A percentile compares a stretch with the other conserved stretches of the same genome.
phyloP scores from a whole-genome alignment of 1,284 basidiomycete species.

The Marasmius fiardii region DNA sequence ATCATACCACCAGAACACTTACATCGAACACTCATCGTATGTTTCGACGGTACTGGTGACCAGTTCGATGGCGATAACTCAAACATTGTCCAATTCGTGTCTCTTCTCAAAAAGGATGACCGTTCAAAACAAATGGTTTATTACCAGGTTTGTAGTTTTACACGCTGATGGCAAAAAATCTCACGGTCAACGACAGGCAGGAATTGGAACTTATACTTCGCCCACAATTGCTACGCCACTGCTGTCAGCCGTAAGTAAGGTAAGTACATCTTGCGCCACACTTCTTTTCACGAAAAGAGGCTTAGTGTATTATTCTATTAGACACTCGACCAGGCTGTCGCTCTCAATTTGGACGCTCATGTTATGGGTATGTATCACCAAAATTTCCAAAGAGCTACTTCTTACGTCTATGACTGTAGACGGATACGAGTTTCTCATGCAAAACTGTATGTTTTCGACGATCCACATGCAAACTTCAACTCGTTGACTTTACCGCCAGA shows the following conservation, averaged over 20 bases:
- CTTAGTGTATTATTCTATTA: conserved; percentile 14
- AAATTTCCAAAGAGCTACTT: neutral
- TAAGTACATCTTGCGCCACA: neutral
- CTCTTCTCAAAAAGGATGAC: conserved; percentile 51
- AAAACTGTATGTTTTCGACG: conserved; percentile 43
- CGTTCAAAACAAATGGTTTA: conserved; percentile 51
- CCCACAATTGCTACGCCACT: conserved; percentile 35
- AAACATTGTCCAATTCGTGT: conserved; percentile 46
- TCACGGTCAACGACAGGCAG: conserved; percentile 29
- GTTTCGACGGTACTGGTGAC: conserved; percentile 27
- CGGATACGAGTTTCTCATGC: conserved; percentile 64
- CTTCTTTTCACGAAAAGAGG: neutral
- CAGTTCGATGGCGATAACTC: conserved; percentile 34
- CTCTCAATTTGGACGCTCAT: conserved; percentile 51
- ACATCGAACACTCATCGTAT: conserved; percentile 23
- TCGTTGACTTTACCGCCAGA: conserved; percentile 19
- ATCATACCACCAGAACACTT: conserved; percentile 1
- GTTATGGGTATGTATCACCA: conserved; percentile 43
- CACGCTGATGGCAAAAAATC: neutral
- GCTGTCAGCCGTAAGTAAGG: conserved; percentile 29
- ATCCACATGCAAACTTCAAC: neutral
- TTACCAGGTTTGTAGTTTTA: conserved; percentile 45
- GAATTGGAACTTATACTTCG: conserved; percentile 36
- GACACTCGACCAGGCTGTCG: conserved; percentile 46
- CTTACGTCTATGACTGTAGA: conserved; percentile 25